These are phyloP conservation scores for Daldinia loculata DNA, from an alignment of 495 filamentous ascomycete genomes.

Conservation along the genomic window DNA sequence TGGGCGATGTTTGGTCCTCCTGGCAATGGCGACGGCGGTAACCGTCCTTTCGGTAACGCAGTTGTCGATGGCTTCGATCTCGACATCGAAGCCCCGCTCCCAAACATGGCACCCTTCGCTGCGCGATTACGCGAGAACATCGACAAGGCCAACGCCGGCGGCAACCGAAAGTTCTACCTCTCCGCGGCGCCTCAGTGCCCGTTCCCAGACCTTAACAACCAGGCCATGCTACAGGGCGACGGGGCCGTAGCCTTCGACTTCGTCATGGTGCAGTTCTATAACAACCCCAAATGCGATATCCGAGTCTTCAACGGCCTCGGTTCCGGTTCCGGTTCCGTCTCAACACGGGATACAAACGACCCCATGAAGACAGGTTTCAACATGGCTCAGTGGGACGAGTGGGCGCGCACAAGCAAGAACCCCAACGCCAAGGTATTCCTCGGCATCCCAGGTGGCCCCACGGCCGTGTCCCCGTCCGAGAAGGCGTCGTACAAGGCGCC, in stretches of 20 bases:
- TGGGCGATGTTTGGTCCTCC: conserved; percentile 70
- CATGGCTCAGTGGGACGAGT: conserved; percentile 73
- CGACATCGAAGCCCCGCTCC: conserved; percentile 48
- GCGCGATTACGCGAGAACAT: conserved; percentile 62
- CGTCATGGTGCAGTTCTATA: conserved; percentile 74
- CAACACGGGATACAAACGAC: conserved; percentile 41
- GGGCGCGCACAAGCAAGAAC: conserved; percentile 71
- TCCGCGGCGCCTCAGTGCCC: conserved; percentile 65
- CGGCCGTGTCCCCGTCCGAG: conserved; percentile 61
- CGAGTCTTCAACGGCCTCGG: conserved; percentile 50
- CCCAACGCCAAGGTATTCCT: conserved; percentile 69
- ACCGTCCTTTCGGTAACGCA: conserved; percentile 62
- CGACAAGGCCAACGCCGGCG: conserved; percentile 53
- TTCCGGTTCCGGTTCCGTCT: not conserved
- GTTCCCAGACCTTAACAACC: conserved; percentile 62
- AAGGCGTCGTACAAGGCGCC: conserved; percentile 65
- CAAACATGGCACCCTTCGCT: conserved; percentile 63
- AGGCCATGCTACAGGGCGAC: conserved; percentile 57
- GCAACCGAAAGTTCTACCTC: conserved; percentile 59
- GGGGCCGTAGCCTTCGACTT: conserved; percentile 65
- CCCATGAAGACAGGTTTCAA: conserved; percentile 67
- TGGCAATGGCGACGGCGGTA: conserved; percentile 25
- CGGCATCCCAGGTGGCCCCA: conserved; percentile 69
- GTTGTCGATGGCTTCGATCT: conserved; percentile 68
- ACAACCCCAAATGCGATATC: conserved; percentile 69